A percentile compares a stretch with the other conserved stretches of the same genome.
phyloP scores from a whole-genome alignment of 83 land plant species.

The Thuja plicata region DNA sequence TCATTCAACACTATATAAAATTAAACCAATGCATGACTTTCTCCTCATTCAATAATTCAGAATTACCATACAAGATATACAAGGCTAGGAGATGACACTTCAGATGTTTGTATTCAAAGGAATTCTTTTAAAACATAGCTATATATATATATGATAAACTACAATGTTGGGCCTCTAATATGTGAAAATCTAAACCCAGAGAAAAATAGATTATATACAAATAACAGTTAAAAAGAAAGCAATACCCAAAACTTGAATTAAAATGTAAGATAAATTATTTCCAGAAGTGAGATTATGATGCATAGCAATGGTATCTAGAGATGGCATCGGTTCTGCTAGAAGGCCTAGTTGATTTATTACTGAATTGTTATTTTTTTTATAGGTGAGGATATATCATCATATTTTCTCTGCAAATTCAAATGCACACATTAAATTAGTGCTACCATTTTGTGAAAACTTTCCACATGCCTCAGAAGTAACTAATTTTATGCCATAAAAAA shows the following conservation, averaged over 20 bases:
- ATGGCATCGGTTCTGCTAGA: slow-evolving; percentile 93
- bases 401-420: slow-evolving; percentile 22
- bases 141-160: too few species aligned
- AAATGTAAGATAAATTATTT: slow-evolving; percentile 10
- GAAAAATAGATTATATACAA: not conserved
- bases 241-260: not conserved
- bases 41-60: too few species aligned
- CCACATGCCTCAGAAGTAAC: not conserved
- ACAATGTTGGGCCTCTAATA: not conserved
- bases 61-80: not conserved
- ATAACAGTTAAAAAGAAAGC: not conserved
- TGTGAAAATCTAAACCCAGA: not conserved
- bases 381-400: slow-evolving; percentile 33
- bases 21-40: not conserved
- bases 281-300: too few species aligned
- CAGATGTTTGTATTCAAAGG: too few species aligned
- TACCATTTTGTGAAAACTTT: not conserved
- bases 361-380: slow-evolving; percentile 58
- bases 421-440: not conserved
- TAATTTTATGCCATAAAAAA: not conserved
- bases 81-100: too few species aligned
- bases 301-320: slow-evolving; percentile 87
- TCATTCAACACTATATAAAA: not conserved
- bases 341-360: slow-evolving; percentile 79
- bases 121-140: too few species aligned